phyloP scores from a whole-genome alignment of 345 rosid genomes.

The Turritis glabra region DNA sequence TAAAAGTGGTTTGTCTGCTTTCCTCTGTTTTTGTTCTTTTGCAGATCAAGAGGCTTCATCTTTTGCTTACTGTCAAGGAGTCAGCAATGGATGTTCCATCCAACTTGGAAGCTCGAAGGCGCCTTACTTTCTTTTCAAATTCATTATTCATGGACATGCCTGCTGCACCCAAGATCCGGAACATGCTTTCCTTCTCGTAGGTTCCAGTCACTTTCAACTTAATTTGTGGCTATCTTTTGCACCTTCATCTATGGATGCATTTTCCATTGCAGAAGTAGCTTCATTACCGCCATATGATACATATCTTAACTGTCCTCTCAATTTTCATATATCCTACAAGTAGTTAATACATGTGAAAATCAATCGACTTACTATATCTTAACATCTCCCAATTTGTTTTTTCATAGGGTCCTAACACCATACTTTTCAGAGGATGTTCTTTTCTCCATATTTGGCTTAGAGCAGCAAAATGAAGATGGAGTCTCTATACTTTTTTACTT shows the following conservation, averaged over 20 bases:
- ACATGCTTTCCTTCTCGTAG: conserved; percentile 68
- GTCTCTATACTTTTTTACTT: conserved; percentile 78
- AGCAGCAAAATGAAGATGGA: conserved; percentile 77
- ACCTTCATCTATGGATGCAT: conserved; percentile 14
- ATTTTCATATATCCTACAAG: neutral
- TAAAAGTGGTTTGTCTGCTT: conserved; percentile 19
- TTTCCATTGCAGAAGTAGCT: neutral
- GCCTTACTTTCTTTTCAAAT: conserved; percentile 66
- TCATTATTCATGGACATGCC: conserved; percentile 80
- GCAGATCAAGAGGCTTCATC: conserved; percentile 59
- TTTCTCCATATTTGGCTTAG: conserved; percentile 57
- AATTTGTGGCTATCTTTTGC: conserved; percentile 7
- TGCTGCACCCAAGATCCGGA: conserved; percentile 58
- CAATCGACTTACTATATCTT: neutral
- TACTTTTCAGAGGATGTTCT: conserved; percentile 75
- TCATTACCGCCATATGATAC: conserved; percentile 1
- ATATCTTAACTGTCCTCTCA: neutral
- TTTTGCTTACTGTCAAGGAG: conserved; percentile 64
- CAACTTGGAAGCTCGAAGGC: conserved; percentile 70
- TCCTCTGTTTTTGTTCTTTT: conserved; percentile 6
- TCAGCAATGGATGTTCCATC: conserved; percentile 73
- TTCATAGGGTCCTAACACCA: conserved; percentile 72
- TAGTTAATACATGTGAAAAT: neutral
- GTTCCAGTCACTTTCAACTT: conserved; percentile 33
- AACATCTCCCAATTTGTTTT: conserved; percentile 13